These are phyloP conservation scores for Capronia americana DNA, from an alignment of 2,329 filamentous ascomycete species.

Conservation along the genomic window DNA sequence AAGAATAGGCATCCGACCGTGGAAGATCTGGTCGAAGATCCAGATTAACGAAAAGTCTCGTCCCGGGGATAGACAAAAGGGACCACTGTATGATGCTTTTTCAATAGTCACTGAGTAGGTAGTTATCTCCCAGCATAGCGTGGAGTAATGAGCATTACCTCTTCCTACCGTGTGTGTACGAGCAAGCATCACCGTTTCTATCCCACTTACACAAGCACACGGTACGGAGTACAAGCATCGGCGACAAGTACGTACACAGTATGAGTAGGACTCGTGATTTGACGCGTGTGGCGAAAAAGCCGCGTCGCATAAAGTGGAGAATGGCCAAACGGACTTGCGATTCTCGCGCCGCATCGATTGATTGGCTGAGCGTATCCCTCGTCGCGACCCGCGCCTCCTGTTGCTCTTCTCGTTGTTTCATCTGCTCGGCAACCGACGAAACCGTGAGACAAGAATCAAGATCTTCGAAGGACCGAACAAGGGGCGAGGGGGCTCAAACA, in stretches of 20 bases:
- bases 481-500: neutral
- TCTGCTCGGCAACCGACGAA: slow-evolving; percentile 5
- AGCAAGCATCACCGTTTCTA: neutral
- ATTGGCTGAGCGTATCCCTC: neutral
- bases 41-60: slow-evolving; percentile 32
- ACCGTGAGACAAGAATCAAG: neutral
- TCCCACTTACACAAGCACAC: too few species aligned
- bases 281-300: neutral
- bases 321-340: too few species aligned
- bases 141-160: neutral
- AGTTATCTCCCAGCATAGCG: neutral
- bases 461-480: neutral
- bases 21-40: slow-evolving; percentile 46
- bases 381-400: neutral
- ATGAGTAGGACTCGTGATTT: neutral
- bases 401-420: slow-evolving; percentile 1
- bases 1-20: slow-evolving; percentile 49
- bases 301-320: neutral
- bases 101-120: neutral
- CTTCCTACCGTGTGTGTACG: neutral
- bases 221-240: too few species aligned
- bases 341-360: neutral
- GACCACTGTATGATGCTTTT: neutral
- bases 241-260: neutral
- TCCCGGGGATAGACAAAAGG: neutral